Conservation (phyloP, 345 rosid genomes). For the Eucalyptus shirleyi region DNA sequence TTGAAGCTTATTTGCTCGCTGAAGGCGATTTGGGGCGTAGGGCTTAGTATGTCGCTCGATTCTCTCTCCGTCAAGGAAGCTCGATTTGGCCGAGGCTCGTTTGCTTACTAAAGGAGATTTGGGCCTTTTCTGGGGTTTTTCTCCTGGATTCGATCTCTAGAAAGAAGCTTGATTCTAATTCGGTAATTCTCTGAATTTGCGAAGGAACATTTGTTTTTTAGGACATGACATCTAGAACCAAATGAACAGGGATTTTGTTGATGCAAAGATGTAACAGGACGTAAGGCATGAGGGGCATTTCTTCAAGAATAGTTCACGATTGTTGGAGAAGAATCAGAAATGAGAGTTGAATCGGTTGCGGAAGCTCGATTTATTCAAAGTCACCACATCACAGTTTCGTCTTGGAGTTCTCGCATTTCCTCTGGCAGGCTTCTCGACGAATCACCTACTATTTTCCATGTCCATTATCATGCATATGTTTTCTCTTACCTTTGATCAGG, state of each 20-base stretch:
- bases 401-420: too few relatives aligned
- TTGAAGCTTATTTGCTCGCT: rapidly evolving
- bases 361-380: rapidly evolving
- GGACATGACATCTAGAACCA: not conserved
- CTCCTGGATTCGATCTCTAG: not conserved
- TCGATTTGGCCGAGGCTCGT: not conserved
- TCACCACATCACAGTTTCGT: too few relatives aligned
- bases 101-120: not conserved
- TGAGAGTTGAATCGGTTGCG: not conserved
- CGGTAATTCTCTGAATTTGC: not conserved
- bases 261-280: not conserved
- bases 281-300: not conserved
- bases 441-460: too few relatives aligned
- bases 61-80: not conserved
- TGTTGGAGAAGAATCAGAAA: not conserved
- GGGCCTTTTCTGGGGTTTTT: not conserved
- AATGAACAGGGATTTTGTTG: not conserved
- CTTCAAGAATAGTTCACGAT: not conserved
- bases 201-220: not conserved
- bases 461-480: too few relatives aligned
- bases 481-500: not conserved
- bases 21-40: not conserved
- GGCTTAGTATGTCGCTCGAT: not conserved
- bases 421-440: too few relatives aligned
- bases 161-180: not conserved